phyloP scores from a whole-genome alignment of 805 yeast species.

The Ogataea trehalophila region DNA sequence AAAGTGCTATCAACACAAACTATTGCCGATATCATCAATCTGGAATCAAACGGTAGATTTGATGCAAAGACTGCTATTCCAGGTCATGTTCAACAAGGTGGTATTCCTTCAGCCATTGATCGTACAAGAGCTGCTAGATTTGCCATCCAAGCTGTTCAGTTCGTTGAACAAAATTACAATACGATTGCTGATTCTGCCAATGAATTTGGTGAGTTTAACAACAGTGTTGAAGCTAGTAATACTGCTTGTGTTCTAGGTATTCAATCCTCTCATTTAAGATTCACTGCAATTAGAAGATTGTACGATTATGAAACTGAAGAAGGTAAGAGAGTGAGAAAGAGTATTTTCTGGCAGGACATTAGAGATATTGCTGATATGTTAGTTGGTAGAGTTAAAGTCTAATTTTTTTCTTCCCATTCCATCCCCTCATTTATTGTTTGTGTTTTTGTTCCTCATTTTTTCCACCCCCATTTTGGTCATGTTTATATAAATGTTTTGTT shows the following conservation, averaged over 20 bases:
- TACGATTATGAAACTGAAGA: constrained; percentile 87
- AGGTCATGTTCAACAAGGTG: constrained; percentile 86
- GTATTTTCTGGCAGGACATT: constrained; percentile 73
- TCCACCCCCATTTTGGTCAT: neutral
- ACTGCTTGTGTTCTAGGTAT: constrained; percentile 86
- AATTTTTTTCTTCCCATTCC: neutral
- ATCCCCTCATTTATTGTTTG: neutral
- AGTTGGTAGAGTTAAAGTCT: constrained; percentile 58
- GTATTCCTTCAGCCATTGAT: constrained; percentile 71
- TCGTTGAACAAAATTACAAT: constrained; percentile 45
- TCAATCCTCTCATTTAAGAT: constrained; percentile 67
- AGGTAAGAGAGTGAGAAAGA: constrained; percentile 79
- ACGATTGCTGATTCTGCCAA: constrained; percentile 15
- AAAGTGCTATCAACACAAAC: constrained; percentile 62
- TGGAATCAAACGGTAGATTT: constrained; percentile 58
- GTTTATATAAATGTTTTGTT: neutral
- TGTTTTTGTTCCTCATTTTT: neutral
- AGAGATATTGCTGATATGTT: constrained; percentile 80
- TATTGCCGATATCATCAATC: constrained; percentile 65
- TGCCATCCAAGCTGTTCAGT: constrained; percentile 64
- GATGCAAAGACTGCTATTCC: constrained; percentile 80
- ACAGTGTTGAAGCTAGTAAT: constrained; percentile 27
- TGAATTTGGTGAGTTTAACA: constrained; percentile 28
- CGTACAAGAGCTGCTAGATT: constrained; percentile 70
- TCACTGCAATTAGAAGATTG: constrained; percentile 67